These are phyloP conservation scores for Pythium brassicae DNA, from an alignment of 352 stramenopile genomes.

Conservation along the genomic window DNA sequence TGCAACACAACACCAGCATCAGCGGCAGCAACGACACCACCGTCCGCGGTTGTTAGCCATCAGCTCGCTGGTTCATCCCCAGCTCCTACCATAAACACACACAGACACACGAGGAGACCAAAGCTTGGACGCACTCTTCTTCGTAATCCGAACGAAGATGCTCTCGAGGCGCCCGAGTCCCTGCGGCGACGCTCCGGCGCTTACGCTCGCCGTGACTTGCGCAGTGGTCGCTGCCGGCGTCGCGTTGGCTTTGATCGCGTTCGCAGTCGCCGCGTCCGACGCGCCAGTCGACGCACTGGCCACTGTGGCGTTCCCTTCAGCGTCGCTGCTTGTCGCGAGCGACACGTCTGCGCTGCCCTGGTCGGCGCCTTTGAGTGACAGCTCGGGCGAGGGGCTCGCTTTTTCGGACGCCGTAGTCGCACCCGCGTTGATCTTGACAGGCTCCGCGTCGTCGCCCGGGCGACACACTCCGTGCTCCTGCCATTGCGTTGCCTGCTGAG, in stretches of 20 bases:
- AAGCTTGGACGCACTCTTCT: conserved; percentile 53
- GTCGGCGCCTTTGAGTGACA: neutral
- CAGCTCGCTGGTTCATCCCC: no score
- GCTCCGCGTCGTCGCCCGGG: neutral
- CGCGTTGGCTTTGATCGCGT: conserved; percentile 1
- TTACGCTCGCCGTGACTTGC: neutral
- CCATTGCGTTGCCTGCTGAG: neutral
- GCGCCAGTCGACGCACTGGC: neutral
- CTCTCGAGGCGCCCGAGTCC: conserved; percentile 67
- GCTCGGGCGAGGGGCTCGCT: neutral
- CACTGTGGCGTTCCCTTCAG: neutral
- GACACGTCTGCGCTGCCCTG: neutral
- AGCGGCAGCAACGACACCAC: neutral
- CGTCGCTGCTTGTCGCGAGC: neutral
- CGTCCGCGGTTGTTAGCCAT: neutral
- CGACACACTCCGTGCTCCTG: neutral
- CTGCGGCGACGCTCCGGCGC: conserved; percentile 23
- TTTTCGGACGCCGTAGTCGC: neutral
- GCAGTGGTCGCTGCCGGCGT: neutral
- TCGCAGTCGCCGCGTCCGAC: neutral
- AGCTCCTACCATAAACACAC: neutral
- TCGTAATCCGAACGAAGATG: conserved; percentile 82
- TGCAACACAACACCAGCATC: conserved; percentile 19
- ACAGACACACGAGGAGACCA: neutral
- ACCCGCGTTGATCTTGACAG: neutral